Base-by-base conservation (phyloP, 2,329 filamentous ascomycete species). In the Phoma sp. region DNA sequence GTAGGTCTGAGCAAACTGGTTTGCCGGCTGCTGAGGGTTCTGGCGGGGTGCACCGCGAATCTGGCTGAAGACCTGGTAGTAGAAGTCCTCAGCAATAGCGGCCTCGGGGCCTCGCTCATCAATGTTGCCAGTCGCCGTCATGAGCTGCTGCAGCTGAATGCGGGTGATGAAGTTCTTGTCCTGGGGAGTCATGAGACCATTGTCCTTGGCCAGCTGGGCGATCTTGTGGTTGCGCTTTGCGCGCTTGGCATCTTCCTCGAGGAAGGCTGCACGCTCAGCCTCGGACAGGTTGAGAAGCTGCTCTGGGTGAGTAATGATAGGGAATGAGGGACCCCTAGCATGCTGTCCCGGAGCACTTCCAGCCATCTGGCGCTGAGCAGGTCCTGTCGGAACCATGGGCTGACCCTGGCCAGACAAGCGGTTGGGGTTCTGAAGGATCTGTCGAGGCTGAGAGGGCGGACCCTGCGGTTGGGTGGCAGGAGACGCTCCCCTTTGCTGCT, bases 101-200 rank as follows among this genome's bases (percentile, higher is more conserved):
- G 91, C 86, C 70, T 98, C 93, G 0, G 87, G 86, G 40, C 89
- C 89, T 40, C 88, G 84, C 58, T 96, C 92, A 47, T 88, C 88
- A 4, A 92, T 84, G 67, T 92, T 95, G 8, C 93, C 93, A 23
- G 92, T 96, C 7, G 95, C 93, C 9, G 93, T 88, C 48, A 99
- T 91, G 32, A 99, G 84, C 73, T 99, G 95, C 77, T 99, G 95
- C 47, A 99, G 83, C 74, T 99, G 95, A 61, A 99, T 99, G 14
- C 95, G 88, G 4, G 95, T 98, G 63, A 99, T 96, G 77, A 98
- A 99, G 73, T 97, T 99, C 82, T 99, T 99, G 77, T 99, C 95
- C 71, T 98, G 93, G 0, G 95, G 95, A 4, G 95, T 99, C 95
- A 99, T 99, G 57, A 99, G 79, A 23, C 95, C 95, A 69, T 99